phyloP scores from a whole-genome alignment of 495 filamentous ascomycete species.

The Aspergillus carlsbadensis region DNA sequence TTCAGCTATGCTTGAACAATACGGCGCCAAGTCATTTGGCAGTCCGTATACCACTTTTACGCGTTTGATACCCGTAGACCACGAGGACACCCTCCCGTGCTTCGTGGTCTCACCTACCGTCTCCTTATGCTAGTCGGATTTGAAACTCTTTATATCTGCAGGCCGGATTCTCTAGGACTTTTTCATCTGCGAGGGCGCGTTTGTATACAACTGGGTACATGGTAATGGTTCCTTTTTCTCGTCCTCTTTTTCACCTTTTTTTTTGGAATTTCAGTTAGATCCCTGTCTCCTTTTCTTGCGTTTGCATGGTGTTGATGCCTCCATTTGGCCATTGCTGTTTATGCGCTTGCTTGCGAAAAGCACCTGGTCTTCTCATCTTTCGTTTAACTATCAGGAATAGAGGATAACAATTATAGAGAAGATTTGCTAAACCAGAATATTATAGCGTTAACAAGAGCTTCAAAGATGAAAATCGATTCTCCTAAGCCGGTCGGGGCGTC shows the following conservation, averaged over 20 bases:
- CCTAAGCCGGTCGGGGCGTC: background rate
- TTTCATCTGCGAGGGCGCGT: conserved; percentile 9
- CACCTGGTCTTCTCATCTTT: background rate
- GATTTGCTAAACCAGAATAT: background rate
- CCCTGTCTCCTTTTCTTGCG: background rate
- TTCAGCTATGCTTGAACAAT: background rate
- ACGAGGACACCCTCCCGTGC: conserved; percentile 9
- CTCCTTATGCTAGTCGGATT: conserved; percentile 6
- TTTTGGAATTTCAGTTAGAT: background rate
- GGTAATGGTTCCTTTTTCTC: background rate
- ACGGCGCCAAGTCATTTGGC: background rate
- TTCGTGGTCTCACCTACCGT: conserved; percentile 7
- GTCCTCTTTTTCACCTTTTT: background rate
- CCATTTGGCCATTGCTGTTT: background rate
- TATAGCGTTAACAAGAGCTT: background rate
- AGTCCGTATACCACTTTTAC: conserved; percentile 5
- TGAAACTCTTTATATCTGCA: conserved; percentile 5
- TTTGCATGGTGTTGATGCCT: background rate
- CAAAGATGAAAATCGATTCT: background rate
- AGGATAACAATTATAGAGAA: conserved; percentile 3
- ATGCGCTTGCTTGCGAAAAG: background rate
- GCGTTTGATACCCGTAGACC: conserved; percentile 25
- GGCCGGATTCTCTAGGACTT: conserved; percentile 4
- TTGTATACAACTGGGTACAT: conserved; percentile 4
- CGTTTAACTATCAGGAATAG: conserved; percentile 5